Conservation (phyloP, 371 early-diverging fungal species). For the Rhizomucor miehei region DNA sequence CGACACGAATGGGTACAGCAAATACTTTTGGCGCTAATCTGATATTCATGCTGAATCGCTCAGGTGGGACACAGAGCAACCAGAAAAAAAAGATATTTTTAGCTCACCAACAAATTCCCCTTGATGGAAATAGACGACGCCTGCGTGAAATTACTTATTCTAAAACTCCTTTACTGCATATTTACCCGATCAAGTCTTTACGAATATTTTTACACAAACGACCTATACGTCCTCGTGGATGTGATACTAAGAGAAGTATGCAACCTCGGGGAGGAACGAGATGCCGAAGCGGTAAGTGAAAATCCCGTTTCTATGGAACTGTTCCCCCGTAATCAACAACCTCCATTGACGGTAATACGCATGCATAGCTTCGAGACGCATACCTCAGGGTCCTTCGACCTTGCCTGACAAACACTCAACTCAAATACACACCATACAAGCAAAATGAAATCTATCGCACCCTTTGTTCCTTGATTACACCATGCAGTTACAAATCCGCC, state of each 20-base stretch:
- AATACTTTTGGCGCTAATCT: constrained; percentile 81
- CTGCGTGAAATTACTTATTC: constrained; percentile 66
- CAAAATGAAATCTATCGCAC: constrained; percentile 45
- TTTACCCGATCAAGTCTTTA: constrained; percentile 57
- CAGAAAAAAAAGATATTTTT: no score
- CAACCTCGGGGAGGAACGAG: constrained; percentile 69
- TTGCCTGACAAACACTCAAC: constrained; percentile 65
- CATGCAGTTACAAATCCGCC: constrained; percentile 28
- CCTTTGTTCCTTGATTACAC: constrained; percentile 36
- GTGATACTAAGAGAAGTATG: constrained; percentile 77
- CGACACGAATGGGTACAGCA: constrained; percentile 59
- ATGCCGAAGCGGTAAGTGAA: constrained; percentile 42
- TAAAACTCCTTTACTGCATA: constrained; percentile 66
- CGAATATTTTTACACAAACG: constrained; percentile 86
- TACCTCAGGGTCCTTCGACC: constrained; percentile 76
- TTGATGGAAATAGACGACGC: constrained; percentile 45
- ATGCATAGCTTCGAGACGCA: constrained; percentile 72
- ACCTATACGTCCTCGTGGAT: constrained; percentile 80
- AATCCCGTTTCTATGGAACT: no score
- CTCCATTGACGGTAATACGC: no score
- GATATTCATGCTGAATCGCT: constrained; percentile 84
- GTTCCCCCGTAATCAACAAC: no score
- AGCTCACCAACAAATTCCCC: background rate
- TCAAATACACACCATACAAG: constrained; percentile 50
- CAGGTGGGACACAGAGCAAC: constrained; percentile 43